Conservation (phyloP, 495 filamentous ascomycete genomes). For the Neurospora tetraspora region DNA sequence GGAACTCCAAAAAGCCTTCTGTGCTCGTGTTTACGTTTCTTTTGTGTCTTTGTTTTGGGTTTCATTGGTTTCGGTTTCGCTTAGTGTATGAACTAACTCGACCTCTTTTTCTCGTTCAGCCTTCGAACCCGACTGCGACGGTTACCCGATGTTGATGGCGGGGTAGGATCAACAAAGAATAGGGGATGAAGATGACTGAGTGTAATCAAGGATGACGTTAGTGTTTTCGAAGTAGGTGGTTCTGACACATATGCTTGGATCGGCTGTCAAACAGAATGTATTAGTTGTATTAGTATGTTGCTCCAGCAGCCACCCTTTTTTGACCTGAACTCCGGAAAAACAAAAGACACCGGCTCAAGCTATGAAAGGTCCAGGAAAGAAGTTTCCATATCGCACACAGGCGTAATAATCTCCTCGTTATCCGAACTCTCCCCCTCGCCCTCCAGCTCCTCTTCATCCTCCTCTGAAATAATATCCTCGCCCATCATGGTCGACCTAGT, state of each 20-base stretch:
- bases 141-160: background rate
- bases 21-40: background rate
- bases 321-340: background rate
- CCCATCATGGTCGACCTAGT: background rate
- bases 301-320: background rate
- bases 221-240: background rate
- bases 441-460: conserved; percentile 6
- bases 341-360: background rate
- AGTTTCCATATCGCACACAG: conserved; percentile 15
- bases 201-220: background rate
- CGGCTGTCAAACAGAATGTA: background rate
- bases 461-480: background rate
- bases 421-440: conserved; percentile 7
- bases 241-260: background rate
- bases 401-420: conserved; percentile 12
- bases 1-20: background rate
- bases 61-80: background rate
- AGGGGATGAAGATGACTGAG: background rate
- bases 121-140: background rate
- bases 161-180: background rate
- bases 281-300: background rate
- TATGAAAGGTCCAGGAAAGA: conserved; percentile 20
- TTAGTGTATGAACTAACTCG: too few relatives aligned
- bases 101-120: background rate
- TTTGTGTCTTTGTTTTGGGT: background rate